Base-by-base conservation (phyloP, 805 yeast species). In the Candida incommunis region DNA sequence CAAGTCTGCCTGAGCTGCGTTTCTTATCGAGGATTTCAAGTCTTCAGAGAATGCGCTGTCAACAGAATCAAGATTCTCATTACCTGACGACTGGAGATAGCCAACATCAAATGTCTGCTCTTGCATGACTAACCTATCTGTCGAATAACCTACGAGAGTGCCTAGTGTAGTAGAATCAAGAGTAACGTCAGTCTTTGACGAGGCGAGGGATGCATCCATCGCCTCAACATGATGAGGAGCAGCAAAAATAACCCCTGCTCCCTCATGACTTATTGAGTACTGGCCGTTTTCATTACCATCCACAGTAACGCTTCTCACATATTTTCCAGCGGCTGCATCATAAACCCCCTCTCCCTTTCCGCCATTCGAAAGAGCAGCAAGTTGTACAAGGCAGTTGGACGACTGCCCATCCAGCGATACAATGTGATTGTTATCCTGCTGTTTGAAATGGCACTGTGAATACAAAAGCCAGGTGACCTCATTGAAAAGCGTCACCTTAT, bases 401-500 rank as follows among this genome's bases (percentile, higher is more conserved):
- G 68, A 64, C 26, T 69, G 68, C 2, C 71, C 58, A 41, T 61
- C 55, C 26, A 67, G 60, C 15, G 75, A 78, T 18, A 63, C 63
- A 48, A 77, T 61, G 41, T 67, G 60, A 51, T 63, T 61, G 5
- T 67, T 57, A 43, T 65, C 66, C 18, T 58, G 51, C 47, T 54
- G 18, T 51, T 47, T 35, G 45, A 53, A 42, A 66, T 53, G 26
- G 62, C 54, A 47, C 66, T 68, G 16, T 9, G 76, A 76, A 53
- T 81, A 85, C 27, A 84, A 63, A n/a, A 76, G 65, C 92, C 94
- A 85, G 15, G 60, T 66, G 15, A 69, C 68, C 25, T 70, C 74
- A 58, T 78, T 77, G 52, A 71, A 70, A 45, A 85, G 66, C 4
- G 66, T 63, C 3, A 73, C 68, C 22, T 66, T 60, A 56, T 77